Conservation (phyloP, 495 filamentous ascomycete genomes). For the Penicillium bovifimosum region DNA sequence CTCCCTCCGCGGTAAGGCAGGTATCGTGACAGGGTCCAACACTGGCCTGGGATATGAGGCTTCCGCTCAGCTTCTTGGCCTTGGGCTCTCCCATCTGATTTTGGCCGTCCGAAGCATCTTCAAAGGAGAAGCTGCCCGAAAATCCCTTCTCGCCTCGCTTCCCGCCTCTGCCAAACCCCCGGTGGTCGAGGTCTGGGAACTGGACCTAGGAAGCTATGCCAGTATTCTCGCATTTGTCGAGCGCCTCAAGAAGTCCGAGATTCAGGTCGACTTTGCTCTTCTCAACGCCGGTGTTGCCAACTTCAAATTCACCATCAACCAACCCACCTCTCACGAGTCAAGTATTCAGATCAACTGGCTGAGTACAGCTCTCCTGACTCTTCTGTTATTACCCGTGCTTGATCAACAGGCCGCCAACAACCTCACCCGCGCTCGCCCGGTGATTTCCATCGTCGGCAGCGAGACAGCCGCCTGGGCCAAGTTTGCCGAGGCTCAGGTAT, state of each 20-base stretch:
- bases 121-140: constrained; percentile 38
- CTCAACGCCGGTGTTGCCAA: constrained; percentile 49
- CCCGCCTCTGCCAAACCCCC: constrained; percentile 17
- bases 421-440: constrained; percentile 16
- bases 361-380: constrained; percentile 42
- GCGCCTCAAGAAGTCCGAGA: constrained; percentile 22
- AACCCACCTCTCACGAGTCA: constrained; percentile 38
- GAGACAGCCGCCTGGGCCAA: constrained; percentile 16
- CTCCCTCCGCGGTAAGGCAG: constrained; percentile 28
- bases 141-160: constrained; percentile 22
- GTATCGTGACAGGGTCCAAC: constrained; percentile 46
- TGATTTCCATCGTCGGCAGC: constrained; percentile 19
- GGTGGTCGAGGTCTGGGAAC: constrained; percentile 40
- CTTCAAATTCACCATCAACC: constrained; percentile 21
- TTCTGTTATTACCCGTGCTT: constrained; percentile 45
- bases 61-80: constrained; percentile 35
- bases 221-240: constrained; percentile 39
- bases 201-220: constrained; percentile 45
- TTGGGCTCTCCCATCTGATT: constrained; percentile 40
- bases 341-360: constrained; percentile 34
- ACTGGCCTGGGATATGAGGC: constrained; percentile 41
- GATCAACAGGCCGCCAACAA: constrained; percentile 13
- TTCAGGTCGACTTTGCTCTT: constrained; percentile 44
- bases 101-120: constrained; percentile 41
- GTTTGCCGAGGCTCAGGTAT: constrained; percentile 15